phyloP scores from a whole-genome alignment of 108 stramenopile species.

The Hondaea fermentalgiana region DNA sequence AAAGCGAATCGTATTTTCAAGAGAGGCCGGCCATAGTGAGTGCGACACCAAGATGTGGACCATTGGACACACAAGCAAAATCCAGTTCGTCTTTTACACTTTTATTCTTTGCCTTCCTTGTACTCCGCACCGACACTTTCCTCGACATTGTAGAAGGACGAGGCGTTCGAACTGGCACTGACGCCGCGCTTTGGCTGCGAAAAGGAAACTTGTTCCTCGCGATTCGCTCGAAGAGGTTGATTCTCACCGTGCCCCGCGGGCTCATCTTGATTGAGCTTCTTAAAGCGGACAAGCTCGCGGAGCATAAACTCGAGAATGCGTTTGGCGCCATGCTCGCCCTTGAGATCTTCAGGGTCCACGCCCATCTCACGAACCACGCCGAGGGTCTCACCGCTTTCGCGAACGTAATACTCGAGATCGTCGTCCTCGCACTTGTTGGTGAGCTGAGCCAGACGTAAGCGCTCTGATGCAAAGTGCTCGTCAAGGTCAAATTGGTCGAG shows the following conservation, averaged over 20 bases:
- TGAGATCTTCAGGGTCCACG: neutral
- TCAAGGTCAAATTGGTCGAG: slow-evolving; percentile 77
- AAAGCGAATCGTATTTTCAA: no score
- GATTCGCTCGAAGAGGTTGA: neutral
- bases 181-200: no score
- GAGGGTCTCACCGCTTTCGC: slow-evolving; percentile 59
- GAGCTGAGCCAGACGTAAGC: slow-evolving; percentile 61
- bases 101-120: neutral
- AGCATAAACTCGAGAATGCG: slow-evolving; percentile 36
- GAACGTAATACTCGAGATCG: slow-evolving; percentile 60
- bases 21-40: no score
- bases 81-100: neutral
- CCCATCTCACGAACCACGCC: slow-evolving; percentile 35
- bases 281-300: slow-evolving; percentile 24
- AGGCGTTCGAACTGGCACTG: no score
- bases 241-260: neutral
- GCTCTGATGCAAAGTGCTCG: slow-evolving; percentile 63
- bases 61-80: no score
- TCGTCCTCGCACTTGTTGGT: slow-evolving; percentile 57
- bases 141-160: no score
- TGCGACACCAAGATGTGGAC: no score
- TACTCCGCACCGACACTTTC: neutral
- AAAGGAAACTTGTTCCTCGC: no score
- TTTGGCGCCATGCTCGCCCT: slow-evolving; percentile 16
- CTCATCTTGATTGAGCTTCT: slow-evolving; percentile 28